phyloP scores from a whole-genome alignment of 139 green algal genomes.

The Diplosphaera chodatii region DNA sequence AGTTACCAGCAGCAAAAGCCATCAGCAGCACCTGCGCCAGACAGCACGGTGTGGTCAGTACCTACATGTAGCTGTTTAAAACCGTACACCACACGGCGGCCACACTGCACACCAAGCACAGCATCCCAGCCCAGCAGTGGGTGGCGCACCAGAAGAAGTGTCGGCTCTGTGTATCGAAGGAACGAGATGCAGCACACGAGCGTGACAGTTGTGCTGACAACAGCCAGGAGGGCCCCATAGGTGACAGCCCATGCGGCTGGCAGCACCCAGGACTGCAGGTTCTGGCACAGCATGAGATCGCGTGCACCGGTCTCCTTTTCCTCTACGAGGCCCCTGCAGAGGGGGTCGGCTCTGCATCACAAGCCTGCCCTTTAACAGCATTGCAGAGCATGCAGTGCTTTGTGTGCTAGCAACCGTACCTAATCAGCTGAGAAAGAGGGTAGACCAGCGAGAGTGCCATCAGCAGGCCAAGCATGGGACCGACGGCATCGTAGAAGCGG shows the following conservation, averaged over 20 bases:
- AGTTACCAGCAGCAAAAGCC: constrained; percentile 13
- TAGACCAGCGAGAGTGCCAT: constrained; percentile 25
- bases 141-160: constrained; percentile 12
- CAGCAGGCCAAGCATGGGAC: constrained; percentile 23
- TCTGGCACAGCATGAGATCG: constrained; percentile 26
- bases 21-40: constrained; percentile 3
- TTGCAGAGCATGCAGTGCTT: no score
- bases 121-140: no score
- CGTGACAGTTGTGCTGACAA: constrained; percentile 1
- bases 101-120: no score
- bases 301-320: constrained; percentile 17
- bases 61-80: no score
- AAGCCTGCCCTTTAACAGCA: no score
- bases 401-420: constrained; percentile 1
- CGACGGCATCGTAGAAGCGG: constrained; percentile 20
- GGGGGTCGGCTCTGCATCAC: no score
- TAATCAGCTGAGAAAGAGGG: constrained; percentile 21
- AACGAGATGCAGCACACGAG: constrained; percentile 14
- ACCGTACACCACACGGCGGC: no score
- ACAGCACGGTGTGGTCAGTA: not conserved
- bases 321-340: constrained; percentile 12
- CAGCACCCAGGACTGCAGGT: constrained; percentile 5
- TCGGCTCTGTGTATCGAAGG: constrained; percentile 1
- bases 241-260: constrained; percentile 4
- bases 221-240: constrained; percentile 14